These are phyloP conservation scores for Ustilago shanxiensis DNA, from an alignment of 1,284 basidiomycete species.

Conservation along the genomic window DNA sequence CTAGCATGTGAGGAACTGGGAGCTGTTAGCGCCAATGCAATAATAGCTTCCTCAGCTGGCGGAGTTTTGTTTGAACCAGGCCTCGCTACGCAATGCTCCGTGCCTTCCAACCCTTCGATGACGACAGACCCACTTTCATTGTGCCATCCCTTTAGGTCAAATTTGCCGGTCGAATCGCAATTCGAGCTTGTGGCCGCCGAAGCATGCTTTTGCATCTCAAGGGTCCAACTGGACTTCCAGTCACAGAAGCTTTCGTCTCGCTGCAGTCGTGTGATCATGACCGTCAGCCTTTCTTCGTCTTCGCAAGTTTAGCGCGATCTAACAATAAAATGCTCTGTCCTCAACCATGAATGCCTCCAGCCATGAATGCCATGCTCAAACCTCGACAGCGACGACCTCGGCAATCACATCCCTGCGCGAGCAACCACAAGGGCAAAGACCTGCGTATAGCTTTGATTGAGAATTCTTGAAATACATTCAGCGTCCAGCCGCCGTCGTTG, in stretches of 20 bases:
- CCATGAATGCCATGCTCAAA: no score
- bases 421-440: no score
- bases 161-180: no score
- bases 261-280: slow-evolving; percentile 1
- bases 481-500: slow-evolving; percentile 7
- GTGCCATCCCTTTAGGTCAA: neutral
- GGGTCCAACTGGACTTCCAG: neutral
- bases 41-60: neutral
- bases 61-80: neutral
- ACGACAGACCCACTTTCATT: slow-evolving; percentile 11
- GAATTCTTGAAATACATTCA: neutral
- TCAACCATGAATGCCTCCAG: no score
- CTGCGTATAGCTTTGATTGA: neutral
- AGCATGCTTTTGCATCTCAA: neutral
- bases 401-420: no score
- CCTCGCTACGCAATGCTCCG: neutral
- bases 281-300: neutral
- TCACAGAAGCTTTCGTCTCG: neutral
- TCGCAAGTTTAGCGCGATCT: neutral
- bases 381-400: no score
- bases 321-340: no score
- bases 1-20: neutral
- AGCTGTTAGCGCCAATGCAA: neutral
- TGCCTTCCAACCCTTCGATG: slow-evolving; percentile 15
- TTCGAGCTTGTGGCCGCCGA: neutral